These are phyloP conservation scores for Pseudocercospora fuligena DNA, from an alignment of 2,329 filamentous ascomycete genomes.

Conservation along the genomic window DNA sequence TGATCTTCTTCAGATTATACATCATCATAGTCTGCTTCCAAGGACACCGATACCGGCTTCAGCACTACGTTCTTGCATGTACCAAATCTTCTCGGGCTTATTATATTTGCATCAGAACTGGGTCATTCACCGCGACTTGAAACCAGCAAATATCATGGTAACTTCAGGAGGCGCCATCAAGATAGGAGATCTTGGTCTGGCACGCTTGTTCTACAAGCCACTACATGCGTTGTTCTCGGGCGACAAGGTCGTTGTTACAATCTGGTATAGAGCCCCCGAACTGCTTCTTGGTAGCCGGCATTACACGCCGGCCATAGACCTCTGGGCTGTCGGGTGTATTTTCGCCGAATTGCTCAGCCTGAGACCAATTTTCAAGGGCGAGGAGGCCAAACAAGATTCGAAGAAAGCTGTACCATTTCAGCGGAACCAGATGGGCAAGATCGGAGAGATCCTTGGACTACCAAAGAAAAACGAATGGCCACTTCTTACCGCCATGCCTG, in stretches of 20 bases:
- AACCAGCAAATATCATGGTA: constrained; percentile 98
- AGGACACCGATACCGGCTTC: constrained; percentile 84
- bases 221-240: constrained; percentile 88
- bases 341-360: constrained; percentile 92
- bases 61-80: constrained; percentile 92
- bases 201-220: constrained; percentile 91
- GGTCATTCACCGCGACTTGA: constrained; percentile 95
- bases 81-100: constrained; percentile 91
- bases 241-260: constrained; percentile 98
- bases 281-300: constrained; percentile 90
- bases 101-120: constrained; percentile 95
- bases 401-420: constrained; percentile 99
- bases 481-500: constrained; percentile 80
- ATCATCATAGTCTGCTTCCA: constrained; percentile 90
- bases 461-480: constrained; percentile 91
- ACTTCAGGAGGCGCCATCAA: constrained; percentile 88
- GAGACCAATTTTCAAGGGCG: constrained; percentile 95
- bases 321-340: constrained; percentile 98
- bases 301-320: constrained; percentile 94
- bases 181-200: constrained; percentile 91
- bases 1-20: constrained; percentile 95
- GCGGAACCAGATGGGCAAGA: constrained; percentile 98
- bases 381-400: constrained; percentile 98
- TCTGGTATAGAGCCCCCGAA: constrained; percentile 97
- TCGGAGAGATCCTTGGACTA: constrained; percentile 92